Evolutionary conservation across 139 green algal species (phyloP).

Genomic region (Limnomonas spitsbergensis): DNA sequence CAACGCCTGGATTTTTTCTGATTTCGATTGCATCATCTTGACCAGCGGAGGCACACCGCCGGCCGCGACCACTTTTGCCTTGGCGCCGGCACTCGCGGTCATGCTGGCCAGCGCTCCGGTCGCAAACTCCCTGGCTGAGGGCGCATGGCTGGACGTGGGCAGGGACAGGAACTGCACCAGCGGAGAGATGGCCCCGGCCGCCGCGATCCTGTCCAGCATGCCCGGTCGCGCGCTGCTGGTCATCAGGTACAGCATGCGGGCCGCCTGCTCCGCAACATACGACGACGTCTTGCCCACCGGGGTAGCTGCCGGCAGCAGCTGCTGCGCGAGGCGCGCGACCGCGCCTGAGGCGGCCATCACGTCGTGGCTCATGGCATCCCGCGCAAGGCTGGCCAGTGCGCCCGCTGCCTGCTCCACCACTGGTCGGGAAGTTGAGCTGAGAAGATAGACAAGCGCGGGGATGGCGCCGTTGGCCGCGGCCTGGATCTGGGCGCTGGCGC

Average conservation of each 20-base stretch:
- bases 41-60: too few species aligned
- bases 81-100: too few species aligned
- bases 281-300: too few species aligned
- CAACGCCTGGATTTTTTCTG: too few species aligned
- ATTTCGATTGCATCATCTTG: background rate
- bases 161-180: background rate
- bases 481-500: background rate
- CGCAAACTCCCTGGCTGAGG: too few species aligned
- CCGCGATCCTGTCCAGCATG: background rate
- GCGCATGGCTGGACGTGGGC: too few species aligned
- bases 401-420: background rate
- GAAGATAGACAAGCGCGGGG: background rate
- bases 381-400: background rate
- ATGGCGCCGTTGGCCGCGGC: background rate
- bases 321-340: background rate
- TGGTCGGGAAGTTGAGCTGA: background rate
- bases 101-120: too few species aligned
- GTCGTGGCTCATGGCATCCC: background rate
- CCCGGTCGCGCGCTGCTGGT: background rate
- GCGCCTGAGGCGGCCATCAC: background rate
- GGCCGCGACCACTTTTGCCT: too few species aligned
- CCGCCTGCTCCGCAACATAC: too few species aligned
- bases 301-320: background rate
- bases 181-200: background rate
- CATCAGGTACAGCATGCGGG: too few species aligned